Evolutionary conservation across 2,329 filamentous ascomycete genomes (phyloP).

Genomic region (Colletotrichum orbiculare): DNA sequence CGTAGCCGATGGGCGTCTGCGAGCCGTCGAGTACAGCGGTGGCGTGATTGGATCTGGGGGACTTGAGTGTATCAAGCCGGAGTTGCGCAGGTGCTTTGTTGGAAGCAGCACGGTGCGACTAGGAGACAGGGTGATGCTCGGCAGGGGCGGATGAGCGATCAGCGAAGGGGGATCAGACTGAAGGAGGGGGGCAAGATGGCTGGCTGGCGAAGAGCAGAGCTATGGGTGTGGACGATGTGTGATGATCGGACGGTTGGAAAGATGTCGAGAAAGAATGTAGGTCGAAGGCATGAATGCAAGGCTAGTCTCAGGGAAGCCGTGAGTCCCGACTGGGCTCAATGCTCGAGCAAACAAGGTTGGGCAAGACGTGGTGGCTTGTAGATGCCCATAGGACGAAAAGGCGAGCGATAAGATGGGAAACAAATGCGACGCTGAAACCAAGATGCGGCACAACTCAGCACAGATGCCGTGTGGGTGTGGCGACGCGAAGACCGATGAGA

Average conservation of each 20-base stretch:
- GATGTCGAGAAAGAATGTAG: slow-evolving; percentile 6
- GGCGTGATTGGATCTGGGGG: slow-evolving; percentile 24
- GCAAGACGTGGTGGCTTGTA: slow-evolving; percentile 3
- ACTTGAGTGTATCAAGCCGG: slow-evolving; percentile 16
- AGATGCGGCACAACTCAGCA: slow-evolving; percentile 36
- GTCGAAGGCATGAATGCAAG: slow-evolving; percentile 30
- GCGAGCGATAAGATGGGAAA: slow-evolving; percentile 30
- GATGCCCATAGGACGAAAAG: slow-evolving; percentile 26
- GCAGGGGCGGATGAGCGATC: slow-evolving; percentile 19
- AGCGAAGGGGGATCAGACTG: slow-evolving; percentile 29
- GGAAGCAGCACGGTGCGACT: slow-evolving; percentile 15
- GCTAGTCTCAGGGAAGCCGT: slow-evolving; percentile 28
- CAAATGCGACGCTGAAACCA: slow-evolving; percentile 35
- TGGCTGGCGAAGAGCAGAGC: slow-evolving; percentile 10
- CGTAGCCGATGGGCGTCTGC: slow-evolving; percentile 21
- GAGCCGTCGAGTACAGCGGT: slow-evolving; percentile 6
- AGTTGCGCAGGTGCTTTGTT: slow-evolving; percentile 19
- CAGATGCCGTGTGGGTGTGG: slow-evolving; percentile 34
- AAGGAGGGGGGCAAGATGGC: slow-evolving; percentile 2
- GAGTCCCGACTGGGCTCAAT: slow-evolving; percentile 24
- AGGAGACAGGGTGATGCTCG: slow-evolving; percentile 29
- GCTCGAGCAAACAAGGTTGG: slow-evolving; percentile 22
- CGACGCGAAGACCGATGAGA: slow-evolving; percentile 18
- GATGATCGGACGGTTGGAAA: slow-evolving; percentile 26
- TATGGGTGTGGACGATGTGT: slow-evolving; percentile 14